Conservation (phyloP, 2,329 filamentous ascomycete genomes). For the Curvularia lunata region DNA sequence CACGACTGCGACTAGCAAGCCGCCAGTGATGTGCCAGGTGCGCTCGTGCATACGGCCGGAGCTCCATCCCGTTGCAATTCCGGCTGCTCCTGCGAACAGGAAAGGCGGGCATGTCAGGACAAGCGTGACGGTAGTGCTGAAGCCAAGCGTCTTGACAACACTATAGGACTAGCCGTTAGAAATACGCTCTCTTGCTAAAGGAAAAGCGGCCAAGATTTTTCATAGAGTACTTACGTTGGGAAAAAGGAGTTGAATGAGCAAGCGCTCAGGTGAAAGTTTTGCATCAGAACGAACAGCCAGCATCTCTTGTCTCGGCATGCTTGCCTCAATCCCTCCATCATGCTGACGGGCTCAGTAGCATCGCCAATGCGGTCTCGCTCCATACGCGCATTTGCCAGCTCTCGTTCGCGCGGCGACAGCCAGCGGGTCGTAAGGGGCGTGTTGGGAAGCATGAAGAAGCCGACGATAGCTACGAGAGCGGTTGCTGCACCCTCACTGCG, state of each 20-base stretch:
- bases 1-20: conserved; percentile 50
- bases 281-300: conserved; percentile 44
- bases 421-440: conserved; percentile 52
- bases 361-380: conserved; percentile 59
- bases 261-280: conserved; percentile 38
- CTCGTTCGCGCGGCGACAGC: conserved; percentile 55
- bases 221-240: conserved; percentile 31
- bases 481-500: conserved; percentile 37
- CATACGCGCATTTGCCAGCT: conserved; percentile 45
- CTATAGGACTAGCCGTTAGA: conserved; percentile 14
- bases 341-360: conserved; percentile 34
- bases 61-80: conserved; percentile 58
- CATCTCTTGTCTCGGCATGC: conserved; percentile 37
- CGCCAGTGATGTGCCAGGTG: conserved; percentile 58
- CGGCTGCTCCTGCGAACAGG: conserved; percentile 53
- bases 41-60: conserved; percentile 58
- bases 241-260: conserved; percentile 45
- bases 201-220: neutral
- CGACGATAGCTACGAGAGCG: conserved; percentile 35
- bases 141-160: conserved; percentile 48
- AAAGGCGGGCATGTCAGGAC: conserved; percentile 57
- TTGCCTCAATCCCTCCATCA: conserved; percentile 38
- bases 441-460: conserved; percentile 40
- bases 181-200: no score
- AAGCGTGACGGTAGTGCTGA: conserved; percentile 45